Base-by-base conservation (phyloP, 257 asterid species). In the Avicennia marina region DNA sequence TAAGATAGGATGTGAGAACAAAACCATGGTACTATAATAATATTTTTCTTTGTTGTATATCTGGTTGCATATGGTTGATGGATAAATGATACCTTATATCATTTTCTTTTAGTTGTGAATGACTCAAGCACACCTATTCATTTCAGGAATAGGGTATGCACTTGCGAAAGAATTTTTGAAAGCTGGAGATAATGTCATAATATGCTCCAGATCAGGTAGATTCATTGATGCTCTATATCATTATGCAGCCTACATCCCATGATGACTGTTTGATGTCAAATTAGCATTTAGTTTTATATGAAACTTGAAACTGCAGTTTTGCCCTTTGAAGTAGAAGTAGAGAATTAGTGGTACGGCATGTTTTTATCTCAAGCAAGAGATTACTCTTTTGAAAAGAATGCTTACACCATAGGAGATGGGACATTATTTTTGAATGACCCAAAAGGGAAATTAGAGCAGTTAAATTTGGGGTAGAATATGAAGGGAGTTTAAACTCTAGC, bases 101-200 rank as follows among this genome's bases (percentile, higher is more conserved):
- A n/a, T n/a, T n/a, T 7, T 29, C 33, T 36, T 36, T 50, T 51
- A 48, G 40, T 19, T 49, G 50, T 15, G 16, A 6, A 17, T 48
- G 32, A 41, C 55, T 64, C 29, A 50, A 26, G 10, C 53, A 45
- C 44, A 34, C 26, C 59, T 38, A 58, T n/a, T 44, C 34, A 21
- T 69, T 78, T 49, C 86, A 91, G 98, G 98, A 53, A 83, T 88
- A 26, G 98, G 96, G 36, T 88, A 81, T 77, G 96, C 98, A 57
- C 82, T 91, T 69, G 98, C 96, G 19, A 81, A 80, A 67, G 96
- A 88, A 65, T 91, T 88, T 72, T 71, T 88, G 61, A 81, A 85
- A 77, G 87, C 85, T 38, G 96, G 96, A 43, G 98, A 91, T 74
- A 88, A 75, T 69, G 95, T 91, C 60, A 68, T 91, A 42, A 75